These are phyloP conservation scores for Nemania bipapillata DNA, from an alignment of 2,329 filamentous ascomycete genomes.

Conservation along the genomic window DNA sequence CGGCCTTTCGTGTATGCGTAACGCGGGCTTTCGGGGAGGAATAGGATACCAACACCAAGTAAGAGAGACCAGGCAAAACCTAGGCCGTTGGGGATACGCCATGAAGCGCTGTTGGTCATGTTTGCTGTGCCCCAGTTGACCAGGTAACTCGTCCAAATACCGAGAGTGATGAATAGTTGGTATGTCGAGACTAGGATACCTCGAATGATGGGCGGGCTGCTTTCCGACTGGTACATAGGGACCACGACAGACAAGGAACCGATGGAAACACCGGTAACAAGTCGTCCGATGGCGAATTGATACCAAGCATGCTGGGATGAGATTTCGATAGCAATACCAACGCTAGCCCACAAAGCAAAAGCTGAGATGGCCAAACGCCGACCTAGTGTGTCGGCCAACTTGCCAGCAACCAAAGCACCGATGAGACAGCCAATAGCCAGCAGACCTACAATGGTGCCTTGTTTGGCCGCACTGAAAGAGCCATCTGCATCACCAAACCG, in stretches of 20 bases:
- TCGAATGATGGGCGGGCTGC: slow-evolving; percentile 71
- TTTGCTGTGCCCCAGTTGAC: slow-evolving; percentile 68
- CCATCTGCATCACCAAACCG: slow-evolving; percentile 64
- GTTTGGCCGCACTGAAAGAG: slow-evolving; percentile 66
- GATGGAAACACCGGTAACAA: slow-evolving; percentile 74
- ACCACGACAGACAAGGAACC: slow-evolving; percentile 72
- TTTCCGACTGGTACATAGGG: slow-evolving; percentile 76
- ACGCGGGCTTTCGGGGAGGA: slow-evolving; percentile 67
- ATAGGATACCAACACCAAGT: slow-evolving; percentile 62
- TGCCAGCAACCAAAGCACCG: slow-evolving; percentile 68
- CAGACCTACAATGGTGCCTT: slow-evolving; percentile 72
- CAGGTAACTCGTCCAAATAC: slow-evolving; percentile 69
- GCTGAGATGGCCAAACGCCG: slow-evolving; percentile 71
- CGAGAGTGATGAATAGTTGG: slow-evolving; percentile 75
- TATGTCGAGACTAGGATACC: slow-evolving; percentile 72
- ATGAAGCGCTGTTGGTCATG: slow-evolving; percentile 58
- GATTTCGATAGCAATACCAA: slow-evolving; percentile 73
- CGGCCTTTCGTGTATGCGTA: slow-evolving; percentile 61
- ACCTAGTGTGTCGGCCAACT: slow-evolving; percentile 70
- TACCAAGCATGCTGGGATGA: slow-evolving; percentile 67
- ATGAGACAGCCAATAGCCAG: slow-evolving; percentile 69
- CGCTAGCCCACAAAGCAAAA: slow-evolving; percentile 70
- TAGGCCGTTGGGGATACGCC: slow-evolving; percentile 71
- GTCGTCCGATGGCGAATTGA: slow-evolving; percentile 72
- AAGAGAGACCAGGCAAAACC: slow-evolving; percentile 66